Evolutionary conservation across 257 asterid species (phyloP).

Genomic region (Cinchona pubescens): DNA sequence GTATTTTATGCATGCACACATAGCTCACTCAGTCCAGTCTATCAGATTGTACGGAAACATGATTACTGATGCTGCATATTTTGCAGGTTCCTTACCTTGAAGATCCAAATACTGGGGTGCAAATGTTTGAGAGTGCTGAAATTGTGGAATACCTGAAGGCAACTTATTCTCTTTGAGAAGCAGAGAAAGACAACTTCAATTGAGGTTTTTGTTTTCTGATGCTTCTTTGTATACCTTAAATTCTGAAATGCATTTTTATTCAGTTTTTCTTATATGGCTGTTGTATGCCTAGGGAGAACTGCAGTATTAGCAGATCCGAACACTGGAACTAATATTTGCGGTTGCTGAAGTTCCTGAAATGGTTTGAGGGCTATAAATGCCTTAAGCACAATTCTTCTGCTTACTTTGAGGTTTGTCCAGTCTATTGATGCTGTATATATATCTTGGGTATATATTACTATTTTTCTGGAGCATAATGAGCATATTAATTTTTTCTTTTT

Average conservation of each 20-base stretch:
- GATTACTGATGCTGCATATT: not conserved
- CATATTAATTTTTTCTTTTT: not conserved
- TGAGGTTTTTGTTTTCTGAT: conserved; percentile 13
- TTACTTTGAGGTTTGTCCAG: conserved; percentile 3
- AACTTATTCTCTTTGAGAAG: conserved; percentile 60
- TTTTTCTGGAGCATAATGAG: not conserved
- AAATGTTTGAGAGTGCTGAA: conserved; percentile 95
- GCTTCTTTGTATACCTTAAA: not conserved
- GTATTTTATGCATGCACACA: not conserved
- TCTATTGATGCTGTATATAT: not conserved
- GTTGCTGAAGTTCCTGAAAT: not conserved
- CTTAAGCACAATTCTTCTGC: not conserved
- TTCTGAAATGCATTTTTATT: not conserved
- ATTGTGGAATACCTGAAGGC: conserved; percentile 75
- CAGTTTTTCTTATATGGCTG: not conserved
- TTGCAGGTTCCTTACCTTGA: conserved; percentile 85
- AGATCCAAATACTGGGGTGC: conserved; percentile 89
- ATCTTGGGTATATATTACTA: not conserved
- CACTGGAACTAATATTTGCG: not conserved
- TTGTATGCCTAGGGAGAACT: not conserved
- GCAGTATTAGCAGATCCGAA: conserved; percentile 10
- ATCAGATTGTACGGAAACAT: not conserved
- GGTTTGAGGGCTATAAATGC: conserved; percentile 8
- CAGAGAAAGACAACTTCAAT: not conserved
- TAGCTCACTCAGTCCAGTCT: not conserved